Base-by-base conservation (phyloP, 1,139 yeast genomes). In the Kurtzmaniella natalensis region DNA sequence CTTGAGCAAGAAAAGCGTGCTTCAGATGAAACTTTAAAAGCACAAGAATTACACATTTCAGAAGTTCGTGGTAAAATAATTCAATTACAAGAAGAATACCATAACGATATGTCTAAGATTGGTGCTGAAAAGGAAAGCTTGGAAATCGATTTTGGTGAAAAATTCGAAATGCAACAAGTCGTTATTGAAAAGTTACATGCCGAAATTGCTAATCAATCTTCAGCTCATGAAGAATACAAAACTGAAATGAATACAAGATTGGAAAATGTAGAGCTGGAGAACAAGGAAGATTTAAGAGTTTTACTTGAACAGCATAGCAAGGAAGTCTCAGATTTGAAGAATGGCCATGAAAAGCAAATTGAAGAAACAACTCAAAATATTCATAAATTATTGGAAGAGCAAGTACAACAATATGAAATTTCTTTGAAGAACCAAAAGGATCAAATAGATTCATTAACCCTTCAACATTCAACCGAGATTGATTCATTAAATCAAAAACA, bases 111-210 rank as follows among this genome's bases (percentile, higher is more conserved):
- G n/a, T n/a, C n/a, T 17, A 30, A 31, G n/a, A 21, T 30, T 6
- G 29, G 33, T 8, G 26, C 26, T 5, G 34, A 31, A 18, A 34
- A 33, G 19, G 38, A 36, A 5, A 21, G n/a, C 8, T 19, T 38
- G 19, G 8, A 20, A 9, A 18, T 16, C 23, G 26, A 34, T 22
- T 21, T 18, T 27, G 18, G 13, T 26, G 3, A 18, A 28, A 20
- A 35, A 13, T 5, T 7, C 8, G 7, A 11, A 4, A 16, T 11
- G 26, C 26, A 23, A 23, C 26, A 23, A 13, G 13, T 9, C 14
- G 16, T 23, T 23, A 23, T 23, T 8, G 26, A 23, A 11, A n/a
- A 11, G 14, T 7, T 23, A 16, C 5, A 23, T 4, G 5, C 5
- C 5, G 26, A 23, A 13, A 11, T 23, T 5, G 14, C 11, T 4